Evolutionary conservation across 805 yeast genomes (phyloP), one percentile per base, ranked within the genome.

Genomic region (Martiniozyma abietophila): DNA sequence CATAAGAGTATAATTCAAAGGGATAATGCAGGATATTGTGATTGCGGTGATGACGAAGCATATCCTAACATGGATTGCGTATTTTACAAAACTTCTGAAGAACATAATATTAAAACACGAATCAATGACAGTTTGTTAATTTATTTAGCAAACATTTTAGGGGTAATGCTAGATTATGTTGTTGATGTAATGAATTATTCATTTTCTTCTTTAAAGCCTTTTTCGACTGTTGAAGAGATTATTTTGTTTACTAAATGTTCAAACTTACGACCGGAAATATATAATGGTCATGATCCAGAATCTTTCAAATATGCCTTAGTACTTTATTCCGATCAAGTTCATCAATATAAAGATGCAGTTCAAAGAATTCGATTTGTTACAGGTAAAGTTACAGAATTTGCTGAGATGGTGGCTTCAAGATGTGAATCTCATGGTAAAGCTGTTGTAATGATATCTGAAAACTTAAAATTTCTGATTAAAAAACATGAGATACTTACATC

Each of bases 21-120:
- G 34, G 80, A 74, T 40, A 80, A 67, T 39, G 72, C 88, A 25
- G 92, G 92, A 0, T 80, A 79, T 14, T 81, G 94, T 53, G 95
- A 84, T 49, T 84, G 95, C 54, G 95, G 95, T 4, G 95, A 85
- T 48, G 72, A 76, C 0, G 94, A 82, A 49, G 94, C 94, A 0
- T 85, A 94, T 86, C 54, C 54, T 11, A 56, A 64, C 1, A 59
- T 74, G 27, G 48, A 59, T 10, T 84, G 95, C 51, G 62, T 63
- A 14, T 50, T 65, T 31, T 57, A 54, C 29, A 55, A 12, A 4
- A 15, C 18, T 5, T 21, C 32, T 2, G 36, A 34, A 2, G 18
- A 38, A 0, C 29, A 25, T 5, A 19, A 20, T 10, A 20, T 28
- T 9, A 35, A 31, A 12, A 35, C 39, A 14, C 43, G 43, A 1